Evolutionary conservation across 306 rosid genomes (phyloP).

Genomic region (Arachis stenosperma): DNA sequence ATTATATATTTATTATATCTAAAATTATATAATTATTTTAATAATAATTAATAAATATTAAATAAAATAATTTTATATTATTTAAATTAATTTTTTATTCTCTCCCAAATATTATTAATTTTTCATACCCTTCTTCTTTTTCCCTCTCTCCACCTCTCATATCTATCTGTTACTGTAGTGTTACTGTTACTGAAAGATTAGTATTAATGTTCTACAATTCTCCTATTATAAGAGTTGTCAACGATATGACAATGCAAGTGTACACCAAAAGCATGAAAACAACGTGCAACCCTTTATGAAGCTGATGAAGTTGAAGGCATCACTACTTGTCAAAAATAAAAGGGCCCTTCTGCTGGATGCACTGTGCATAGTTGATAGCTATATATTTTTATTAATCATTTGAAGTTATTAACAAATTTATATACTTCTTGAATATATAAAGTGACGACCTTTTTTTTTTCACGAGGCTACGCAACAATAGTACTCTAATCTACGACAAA

Average conservation of each 20-base stretch:
- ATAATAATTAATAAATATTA: no score
- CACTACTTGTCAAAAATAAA: slow-evolving; percentile 22
- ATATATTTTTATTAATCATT: background rate
- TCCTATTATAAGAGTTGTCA: background rate
- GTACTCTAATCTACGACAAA: no score
- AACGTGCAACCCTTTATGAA: background rate
- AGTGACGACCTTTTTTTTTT: background rate
- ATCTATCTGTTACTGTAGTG: no score
- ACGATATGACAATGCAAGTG: background rate
- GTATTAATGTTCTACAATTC: no score
- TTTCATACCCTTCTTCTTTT: no score
- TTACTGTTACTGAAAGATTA: no score
- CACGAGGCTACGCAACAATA: background rate
- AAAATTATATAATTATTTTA: no score
- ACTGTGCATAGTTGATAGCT: background rate
- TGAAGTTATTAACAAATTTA: background rate
- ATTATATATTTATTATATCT: no score
- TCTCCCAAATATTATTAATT: no score
- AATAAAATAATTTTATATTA: no score
- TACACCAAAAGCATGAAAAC: background rate
- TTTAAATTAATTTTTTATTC: no score
- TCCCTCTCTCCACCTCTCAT: no score
- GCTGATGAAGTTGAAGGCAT: slow-evolving; percentile 9
- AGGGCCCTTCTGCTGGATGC: background rate
- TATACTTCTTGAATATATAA: background rate